Conservation (phyloP, 208 protist genomes). For the Crithidia brevicula region DNA sequence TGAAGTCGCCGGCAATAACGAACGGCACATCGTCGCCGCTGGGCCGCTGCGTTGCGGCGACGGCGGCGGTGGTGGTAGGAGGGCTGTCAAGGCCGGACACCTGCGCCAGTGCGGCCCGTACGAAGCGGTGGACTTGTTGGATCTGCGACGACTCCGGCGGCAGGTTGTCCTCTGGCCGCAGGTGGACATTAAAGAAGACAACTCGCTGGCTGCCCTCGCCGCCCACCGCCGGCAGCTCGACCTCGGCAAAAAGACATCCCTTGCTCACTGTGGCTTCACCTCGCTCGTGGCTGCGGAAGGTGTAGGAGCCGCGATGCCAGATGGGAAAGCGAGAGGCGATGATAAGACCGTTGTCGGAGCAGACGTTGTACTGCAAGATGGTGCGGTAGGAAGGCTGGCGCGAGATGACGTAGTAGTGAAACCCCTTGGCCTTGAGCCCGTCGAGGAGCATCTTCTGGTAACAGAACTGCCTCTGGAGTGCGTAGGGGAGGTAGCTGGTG, state of each 20-base stretch:
- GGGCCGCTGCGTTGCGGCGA: neutral
- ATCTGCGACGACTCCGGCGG: slow-evolving; percentile 69
- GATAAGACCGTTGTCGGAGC: slow-evolving; percentile 87
- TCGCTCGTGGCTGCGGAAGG: slow-evolving; percentile 65
- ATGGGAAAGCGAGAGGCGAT: slow-evolving; percentile 89
- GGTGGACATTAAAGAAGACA: slow-evolving; percentile 88
- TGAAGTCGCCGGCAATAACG: slow-evolving; percentile 86
- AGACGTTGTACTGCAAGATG: slow-evolving; percentile 76
- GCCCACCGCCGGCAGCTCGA: slow-evolving; percentile 60
- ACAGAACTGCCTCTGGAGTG: slow-evolving; percentile 73
- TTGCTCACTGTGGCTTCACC: slow-evolving; percentile 48
- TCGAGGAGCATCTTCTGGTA: slow-evolving; percentile 79
- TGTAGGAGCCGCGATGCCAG: slow-evolving; percentile 81
- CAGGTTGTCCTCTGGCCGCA: slow-evolving; percentile 68
- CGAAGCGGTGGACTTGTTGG: slow-evolving; percentile 71
- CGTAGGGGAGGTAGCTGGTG: slow-evolving; percentile 76
- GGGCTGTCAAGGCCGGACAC: slow-evolving; percentile 32
- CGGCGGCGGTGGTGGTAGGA: neutral
- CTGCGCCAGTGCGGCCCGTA: slow-evolving; percentile 69
- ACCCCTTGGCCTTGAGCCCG: slow-evolving; percentile 71
- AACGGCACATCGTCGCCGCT: slow-evolving; percentile 47
- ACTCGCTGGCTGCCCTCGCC: slow-evolving; percentile 39
- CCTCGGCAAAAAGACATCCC: slow-evolving; percentile 86
- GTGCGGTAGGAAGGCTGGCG: slow-evolving; percentile 84
- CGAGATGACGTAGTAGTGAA: slow-evolving; percentile 84